Conservation (phyloP, 345 rosid species). For the Lepidium aucheri region DNA sequence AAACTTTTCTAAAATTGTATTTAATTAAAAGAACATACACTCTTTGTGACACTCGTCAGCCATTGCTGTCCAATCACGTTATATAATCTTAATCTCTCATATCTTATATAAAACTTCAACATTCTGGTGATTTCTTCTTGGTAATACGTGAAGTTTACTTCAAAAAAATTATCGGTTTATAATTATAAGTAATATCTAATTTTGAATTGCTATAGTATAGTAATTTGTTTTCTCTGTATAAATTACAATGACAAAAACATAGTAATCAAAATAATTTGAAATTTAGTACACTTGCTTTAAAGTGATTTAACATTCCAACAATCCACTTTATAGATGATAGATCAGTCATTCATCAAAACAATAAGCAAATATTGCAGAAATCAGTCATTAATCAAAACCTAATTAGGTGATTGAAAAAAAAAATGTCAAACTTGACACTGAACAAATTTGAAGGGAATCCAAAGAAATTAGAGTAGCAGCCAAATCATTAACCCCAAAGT, state of each 20-base stretch:
- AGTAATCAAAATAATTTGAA: too few species aligned
- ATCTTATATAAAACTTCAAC: neutral
- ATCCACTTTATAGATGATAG: neutral
- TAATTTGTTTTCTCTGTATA: neutral
- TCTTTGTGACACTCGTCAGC: neutral
- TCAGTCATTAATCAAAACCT: neutral
- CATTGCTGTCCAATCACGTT: constrained; percentile 2
- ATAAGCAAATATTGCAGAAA: too few species aligned
- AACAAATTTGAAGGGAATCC: constrained; percentile 13
- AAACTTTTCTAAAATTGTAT: too few species aligned
- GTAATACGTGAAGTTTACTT: neutral
- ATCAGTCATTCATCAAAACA: neutral
- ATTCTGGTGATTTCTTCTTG: neutral
- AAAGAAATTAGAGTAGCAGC: constrained; percentile 20
- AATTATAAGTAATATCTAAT: neutral
- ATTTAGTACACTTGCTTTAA: neutral
- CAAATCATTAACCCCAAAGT: constrained; percentile 15
- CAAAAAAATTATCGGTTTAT: neutral
- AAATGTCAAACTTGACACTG: constrained; percentile 3
- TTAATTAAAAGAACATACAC: too few species aligned
- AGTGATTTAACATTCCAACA: neutral
- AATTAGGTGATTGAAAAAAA: neutral
- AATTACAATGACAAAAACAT: too few species aligned
- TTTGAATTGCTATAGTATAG: neutral
- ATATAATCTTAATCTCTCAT: neutral